Percentiles rank a stretch among this genome's conserved stretches.
phyloP scores from a whole-genome alignment of 805 yeast species.

The Groenewaldozyma salmanticensis region DNA sequence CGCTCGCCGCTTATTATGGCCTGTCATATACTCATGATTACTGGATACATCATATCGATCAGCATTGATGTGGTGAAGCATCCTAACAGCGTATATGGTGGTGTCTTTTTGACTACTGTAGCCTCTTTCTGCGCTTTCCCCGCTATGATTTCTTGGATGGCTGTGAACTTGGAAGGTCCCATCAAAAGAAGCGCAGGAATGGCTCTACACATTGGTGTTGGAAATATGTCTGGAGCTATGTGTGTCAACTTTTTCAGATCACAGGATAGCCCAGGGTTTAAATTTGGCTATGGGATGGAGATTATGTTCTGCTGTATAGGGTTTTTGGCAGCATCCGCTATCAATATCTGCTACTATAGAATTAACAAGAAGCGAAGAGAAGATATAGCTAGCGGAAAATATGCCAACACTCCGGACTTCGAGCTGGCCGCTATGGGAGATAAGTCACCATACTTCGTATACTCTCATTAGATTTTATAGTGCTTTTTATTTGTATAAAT shows the following conservation, averaged over 20 bases:
- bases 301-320: slow-evolving; percentile 6
- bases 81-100: slow-evolving; percentile 41
- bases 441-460: slow-evolving; percentile 32
- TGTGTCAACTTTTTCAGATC: slow-evolving; percentile 10
- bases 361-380: slow-evolving; percentile 22
- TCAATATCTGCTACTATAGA: slow-evolving; percentile 19
- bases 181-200: slow-evolving; percentile 43
- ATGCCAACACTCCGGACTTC: slow-evolving; percentile 21
- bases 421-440: slow-evolving; percentile 34
- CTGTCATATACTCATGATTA: slow-evolving; percentile 22
- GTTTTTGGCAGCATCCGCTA: slow-evolving; percentile 6
- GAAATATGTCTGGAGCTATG: slow-evolving; percentile 52
- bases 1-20: slow-evolving; percentile 22
- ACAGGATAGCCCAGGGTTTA: slow-evolving; percentile 5
- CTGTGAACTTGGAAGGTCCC: slow-evolving; percentile 50
- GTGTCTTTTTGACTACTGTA: slow-evolving; percentile 44
- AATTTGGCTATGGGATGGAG: slow-evolving; percentile 6
- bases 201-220: slow-evolving; percentile 51
- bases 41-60: slow-evolving; percentile 35
- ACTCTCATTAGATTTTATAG: slow-evolving; percentile 11
- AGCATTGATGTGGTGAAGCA: slow-evolving; percentile 32
- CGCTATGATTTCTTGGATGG: slow-evolving; percentile 47
- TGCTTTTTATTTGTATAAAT: neutral
- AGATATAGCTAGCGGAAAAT: slow-evolving; percentile 27
- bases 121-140: slow-evolving; percentile 55